phyloP scores from a whole-genome alignment of 2,329 filamentous ascomycete species.

The Phyllosticta paracitricarpa region DNA sequence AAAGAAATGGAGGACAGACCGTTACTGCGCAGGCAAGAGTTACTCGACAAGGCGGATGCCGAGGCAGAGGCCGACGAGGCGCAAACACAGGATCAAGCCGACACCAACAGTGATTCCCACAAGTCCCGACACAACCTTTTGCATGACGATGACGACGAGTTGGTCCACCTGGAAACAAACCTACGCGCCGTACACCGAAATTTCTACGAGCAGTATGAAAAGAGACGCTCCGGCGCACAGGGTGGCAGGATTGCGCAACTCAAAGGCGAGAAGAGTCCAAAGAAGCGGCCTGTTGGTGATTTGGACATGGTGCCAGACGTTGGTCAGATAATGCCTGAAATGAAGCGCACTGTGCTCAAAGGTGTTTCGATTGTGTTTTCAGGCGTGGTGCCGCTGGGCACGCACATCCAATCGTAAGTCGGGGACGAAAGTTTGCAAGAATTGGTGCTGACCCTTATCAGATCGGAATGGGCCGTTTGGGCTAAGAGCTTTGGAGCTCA shows the following conservation, averaged over 20 bases:
- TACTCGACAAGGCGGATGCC: constrained; percentile 77
- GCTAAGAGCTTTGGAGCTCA: constrained; percentile 75
- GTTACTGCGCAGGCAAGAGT: constrained; percentile 81
- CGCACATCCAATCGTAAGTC: constrained; percentile 55
- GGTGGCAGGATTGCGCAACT: constrained; percentile 40
- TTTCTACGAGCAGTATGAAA: constrained; percentile 79
- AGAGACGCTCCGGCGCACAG: constrained; percentile 32
- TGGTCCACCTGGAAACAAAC: constrained; percentile 65
- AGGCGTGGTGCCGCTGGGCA: constrained; percentile 75
- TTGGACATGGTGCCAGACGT: constrained; percentile 68
- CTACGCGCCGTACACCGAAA: constrained; percentile 63
- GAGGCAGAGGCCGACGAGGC: constrained; percentile 43
- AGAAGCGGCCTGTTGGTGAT: constrained; percentile 37
- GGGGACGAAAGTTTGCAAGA: neutral
- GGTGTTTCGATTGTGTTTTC: constrained; percentile 78
- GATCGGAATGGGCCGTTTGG: constrained; percentile 79
- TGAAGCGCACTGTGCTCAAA: constrained; percentile 68
- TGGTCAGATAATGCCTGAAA: constrained; percentile 67
- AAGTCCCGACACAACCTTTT: constrained; percentile 64
- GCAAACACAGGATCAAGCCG: constrained; percentile 31
- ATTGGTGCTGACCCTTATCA: constrained; percentile 11
- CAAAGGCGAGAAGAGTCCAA: constrained; percentile 40
- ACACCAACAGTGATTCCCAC: constrained; percentile 29
- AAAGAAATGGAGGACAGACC: constrained; percentile 85
- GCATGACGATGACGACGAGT: constrained; percentile 77